Evolutionary conservation across 139 green algal species (phyloP).

Genomic region (Trebouxia sp.): DNA sequence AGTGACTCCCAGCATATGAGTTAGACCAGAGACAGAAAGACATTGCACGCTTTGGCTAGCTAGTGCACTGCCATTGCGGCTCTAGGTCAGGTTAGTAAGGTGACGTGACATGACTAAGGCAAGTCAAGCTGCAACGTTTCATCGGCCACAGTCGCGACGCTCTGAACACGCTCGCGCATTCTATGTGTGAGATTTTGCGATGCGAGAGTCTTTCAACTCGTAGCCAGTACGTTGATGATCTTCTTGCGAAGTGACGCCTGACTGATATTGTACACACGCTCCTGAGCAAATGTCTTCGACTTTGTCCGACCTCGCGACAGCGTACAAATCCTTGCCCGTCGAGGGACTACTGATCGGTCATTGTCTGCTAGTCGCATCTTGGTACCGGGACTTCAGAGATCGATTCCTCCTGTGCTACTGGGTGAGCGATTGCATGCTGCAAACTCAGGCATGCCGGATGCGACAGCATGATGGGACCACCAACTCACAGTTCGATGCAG

Average conservation of each 20-base stretch:
- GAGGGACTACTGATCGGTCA: slow-evolving; percentile 30
- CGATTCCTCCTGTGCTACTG: slow-evolving; percentile 37
- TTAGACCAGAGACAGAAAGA: too few species aligned
- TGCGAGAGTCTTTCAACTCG: too few species aligned
- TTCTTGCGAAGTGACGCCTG: too few species aligned
- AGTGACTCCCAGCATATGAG: too few species aligned
- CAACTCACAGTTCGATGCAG: slow-evolving; percentile 4
- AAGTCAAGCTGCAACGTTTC: too few species aligned
- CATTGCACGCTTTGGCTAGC: too few species aligned
- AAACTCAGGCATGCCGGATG: neutral
- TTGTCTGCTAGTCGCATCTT: slow-evolving; percentile 31
- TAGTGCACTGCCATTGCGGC: too few species aligned
- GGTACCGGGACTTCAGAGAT: slow-evolving; percentile 21
- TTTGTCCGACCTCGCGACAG: neutral
- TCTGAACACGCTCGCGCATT: too few species aligned
- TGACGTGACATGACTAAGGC: neutral
- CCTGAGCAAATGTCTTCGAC: neutral
- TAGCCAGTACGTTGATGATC: too few species aligned
- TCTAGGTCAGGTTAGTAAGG: neutral
- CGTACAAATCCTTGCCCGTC: slow-evolving; percentile 13
- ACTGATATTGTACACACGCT: too few species aligned
- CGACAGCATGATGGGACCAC: neutral
- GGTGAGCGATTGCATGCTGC: slow-evolving; percentile 6
- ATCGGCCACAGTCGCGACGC: too few species aligned
- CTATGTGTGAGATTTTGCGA: too few species aligned